These are phyloP conservation scores for Linnemannia zychae DNA, from an alignment of 192 early-diverging fungal species.

Conservation along the genomic window DNA sequence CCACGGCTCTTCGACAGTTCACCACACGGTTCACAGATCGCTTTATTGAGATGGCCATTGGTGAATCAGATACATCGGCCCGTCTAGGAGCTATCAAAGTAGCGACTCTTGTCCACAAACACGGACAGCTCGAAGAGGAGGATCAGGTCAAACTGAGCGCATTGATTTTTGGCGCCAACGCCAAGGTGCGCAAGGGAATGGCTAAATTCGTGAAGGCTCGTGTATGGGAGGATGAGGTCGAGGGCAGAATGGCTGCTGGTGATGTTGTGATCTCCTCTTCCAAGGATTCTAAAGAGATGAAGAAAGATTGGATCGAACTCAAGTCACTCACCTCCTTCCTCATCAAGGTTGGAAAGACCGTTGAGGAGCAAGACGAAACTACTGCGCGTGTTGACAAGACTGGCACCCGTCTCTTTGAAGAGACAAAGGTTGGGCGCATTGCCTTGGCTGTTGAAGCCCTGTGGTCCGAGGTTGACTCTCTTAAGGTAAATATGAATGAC, in stretches of 20 bases:
- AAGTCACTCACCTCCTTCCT: conserved; percentile 63
- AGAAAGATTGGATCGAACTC: conserved; percentile 59
- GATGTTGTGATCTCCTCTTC: conserved; percentile 22
- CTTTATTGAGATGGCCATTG: conserved; percentile 81
- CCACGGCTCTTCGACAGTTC: conserved; percentile 70
- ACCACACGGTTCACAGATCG: conserved; percentile 77
- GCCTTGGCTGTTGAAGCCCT: conserved; percentile 57
- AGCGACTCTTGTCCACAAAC: conserved; percentile 57
- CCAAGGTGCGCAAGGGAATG: conserved; percentile 73
- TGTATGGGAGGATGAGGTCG: conserved; percentile 59
- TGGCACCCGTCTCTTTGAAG: conserved; percentile 39
- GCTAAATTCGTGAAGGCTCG: conserved; percentile 70
- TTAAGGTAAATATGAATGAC: conserved; percentile 30
- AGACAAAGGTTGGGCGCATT: conserved; percentile 56
- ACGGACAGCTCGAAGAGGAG: conserved; percentile 73
- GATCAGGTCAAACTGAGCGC: conserved; percentile 72
- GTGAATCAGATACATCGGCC: conserved; percentile 71
- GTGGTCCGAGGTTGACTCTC: conserved; percentile 48
- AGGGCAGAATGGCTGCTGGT: conserved; percentile 32
- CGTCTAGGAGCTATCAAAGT: conserved; percentile 66
- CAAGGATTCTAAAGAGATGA: conserved; percentile 28
- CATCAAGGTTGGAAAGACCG: conserved; percentile 50
- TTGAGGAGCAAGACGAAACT: conserved; percentile 18
- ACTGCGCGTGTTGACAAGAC: neutral
- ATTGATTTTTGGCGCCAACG: conserved; percentile 80